Evolutionary conservation across 2,329 filamentous ascomycete genomes (phyloP), one percentile per base, ranked within the genome.

Genomic region (Phialemoniopsis sp.): DNA sequence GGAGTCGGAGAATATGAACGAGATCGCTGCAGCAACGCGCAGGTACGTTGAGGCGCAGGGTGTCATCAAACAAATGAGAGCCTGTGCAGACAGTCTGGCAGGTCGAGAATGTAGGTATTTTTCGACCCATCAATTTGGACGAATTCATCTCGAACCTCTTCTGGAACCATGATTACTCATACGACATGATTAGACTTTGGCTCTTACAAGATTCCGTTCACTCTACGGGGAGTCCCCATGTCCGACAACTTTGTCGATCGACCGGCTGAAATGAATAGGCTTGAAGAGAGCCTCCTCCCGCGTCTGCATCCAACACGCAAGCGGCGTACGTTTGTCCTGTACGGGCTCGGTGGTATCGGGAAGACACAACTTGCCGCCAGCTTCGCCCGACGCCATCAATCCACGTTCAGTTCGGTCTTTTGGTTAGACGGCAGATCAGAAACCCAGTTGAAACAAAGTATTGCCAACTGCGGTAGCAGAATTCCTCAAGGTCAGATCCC

Each of bases 341-440:
- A 48, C 38, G 44, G 49, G 30, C 42, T 48, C 10, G 43, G 43
- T 37, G 41, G 43, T 5, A 44, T 49, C 21, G 48, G 48, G n/a
- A 51, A 49, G 40, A 49, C 44, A 29, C 44, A 49, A 32, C 26
- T 51, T 30, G 44, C 47, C 5, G 37, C 26, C 17, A 32, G 41
- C 37, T 56, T 53, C 42, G 48, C 46, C 12, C 41, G 44, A 41
- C 42, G 37, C 32, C 46, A 59, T 37, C 28, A 46, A 31, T 31
- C 37, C 14, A 32, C 29, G 4, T 60, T 57, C 40, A 54, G 44
- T 36, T 50, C 55, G 10, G 44, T 62, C 32, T 56, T 62, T 43
- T 61, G 55, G 57, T 38, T 62, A 4, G 53, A 62, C 39, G 52
- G 52, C 26, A 43, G 54, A 29, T 50, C 55, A 14, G 53, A 58